Evolutionary conservation across 2,329 filamentous ascomycete species (phyloP).

Genomic region (Calonectria crousiana): DNA sequence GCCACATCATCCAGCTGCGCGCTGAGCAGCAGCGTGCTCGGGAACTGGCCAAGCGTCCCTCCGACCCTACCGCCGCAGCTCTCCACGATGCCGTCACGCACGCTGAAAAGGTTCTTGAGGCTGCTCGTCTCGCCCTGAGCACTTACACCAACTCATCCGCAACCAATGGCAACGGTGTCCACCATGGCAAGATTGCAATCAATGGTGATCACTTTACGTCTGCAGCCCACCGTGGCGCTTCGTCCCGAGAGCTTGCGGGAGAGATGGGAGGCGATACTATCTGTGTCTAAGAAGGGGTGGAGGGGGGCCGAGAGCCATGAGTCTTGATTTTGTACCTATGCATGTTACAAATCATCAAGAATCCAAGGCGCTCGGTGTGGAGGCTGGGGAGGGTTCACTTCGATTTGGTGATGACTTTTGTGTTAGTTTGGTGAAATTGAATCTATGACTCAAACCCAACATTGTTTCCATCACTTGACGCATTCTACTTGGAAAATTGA

Average conservation of each 20-base stretch:
- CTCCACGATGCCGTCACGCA: slow-evolving; percentile 58
- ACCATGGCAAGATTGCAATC: slow-evolving; percentile 25
- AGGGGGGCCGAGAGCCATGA: slow-evolving; percentile 6
- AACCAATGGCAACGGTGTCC: slow-evolving; percentile 31
- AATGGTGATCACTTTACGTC: slow-evolving; percentile 39
- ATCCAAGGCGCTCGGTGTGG: slow-evolving; percentile 23
- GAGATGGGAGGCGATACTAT: slow-evolving; percentile 73
- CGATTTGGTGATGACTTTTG: background rate
- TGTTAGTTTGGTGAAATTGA: slow-evolving; percentile 22
- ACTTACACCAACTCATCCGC: slow-evolving; percentile 47
- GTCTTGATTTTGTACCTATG: slow-evolving; percentile 15
- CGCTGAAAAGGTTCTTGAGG: slow-evolving; percentile 61
- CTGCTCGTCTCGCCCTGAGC: slow-evolving; percentile 57
- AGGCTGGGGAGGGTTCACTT: slow-evolving; percentile 27
- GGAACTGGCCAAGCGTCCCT: slow-evolving; percentile 25
- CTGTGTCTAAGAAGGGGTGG: slow-evolving; percentile 34
- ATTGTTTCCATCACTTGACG: background rate
- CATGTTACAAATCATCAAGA: slow-evolving; percentile 26
- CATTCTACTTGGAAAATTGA: background rate
- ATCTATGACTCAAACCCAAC: slow-evolving; percentile 21
- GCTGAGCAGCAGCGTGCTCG: slow-evolving; percentile 51
- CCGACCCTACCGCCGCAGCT: slow-evolving; percentile 56
- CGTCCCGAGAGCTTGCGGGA: slow-evolving; percentile 67
- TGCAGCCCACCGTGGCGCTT: slow-evolving; percentile 57
- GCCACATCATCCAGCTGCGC: slow-evolving; percentile 69